A percentile compares a stretch with the other conserved stretches of the same genome.
Evolutionary conservation across 2,329 filamentous ascomycete genomes (phyloP).

Genomic region (Chaetomium sp.): DNA sequence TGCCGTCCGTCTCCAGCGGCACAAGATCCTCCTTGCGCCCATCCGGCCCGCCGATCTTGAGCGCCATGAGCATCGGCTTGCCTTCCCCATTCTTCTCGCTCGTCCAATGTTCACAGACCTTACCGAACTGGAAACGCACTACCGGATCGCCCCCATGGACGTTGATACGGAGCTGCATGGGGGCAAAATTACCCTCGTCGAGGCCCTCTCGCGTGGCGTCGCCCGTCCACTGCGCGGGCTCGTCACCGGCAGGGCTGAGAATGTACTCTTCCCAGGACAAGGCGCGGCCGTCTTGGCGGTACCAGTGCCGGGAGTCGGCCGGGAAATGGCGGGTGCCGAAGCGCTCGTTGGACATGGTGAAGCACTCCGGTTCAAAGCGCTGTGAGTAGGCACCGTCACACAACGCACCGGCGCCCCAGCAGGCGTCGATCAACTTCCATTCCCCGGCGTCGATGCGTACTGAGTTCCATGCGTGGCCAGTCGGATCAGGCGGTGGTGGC

Average conservation of each 20-base stretch:
- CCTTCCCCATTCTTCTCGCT: slow-evolving; percentile 61
- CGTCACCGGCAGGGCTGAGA: slow-evolving; percentile 48
- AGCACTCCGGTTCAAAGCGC: slow-evolving; percentile 58
- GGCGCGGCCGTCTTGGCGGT: slow-evolving; percentile 62
- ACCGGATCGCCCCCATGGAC: slow-evolving; percentile 46
- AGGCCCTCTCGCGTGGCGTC: slow-evolving; percentile 46
- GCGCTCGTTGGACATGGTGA: slow-evolving; percentile 61
- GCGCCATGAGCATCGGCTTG: slow-evolving; percentile 63
- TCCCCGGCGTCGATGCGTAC: slow-evolving; percentile 77
- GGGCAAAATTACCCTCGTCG: slow-evolving; percentile 54
- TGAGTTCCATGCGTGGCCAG: slow-evolving; percentile 86
- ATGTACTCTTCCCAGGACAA: slow-evolving; percentile 80
- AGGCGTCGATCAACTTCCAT: slow-evolving; percentile 89
- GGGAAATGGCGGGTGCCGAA: slow-evolving; percentile 83
- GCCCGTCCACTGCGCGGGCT: slow-evolving; percentile 42
- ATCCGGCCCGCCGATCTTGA: slow-evolving; percentile 60
- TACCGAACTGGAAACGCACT: slow-evolving; percentile 74
- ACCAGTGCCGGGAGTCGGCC: slow-evolving; percentile 59
- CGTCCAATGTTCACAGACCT: slow-evolving; percentile 77
- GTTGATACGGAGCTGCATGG: slow-evolving; percentile 51
- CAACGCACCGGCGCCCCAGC: slow-evolving; percentile 83
- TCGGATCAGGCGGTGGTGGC: slow-evolving; percentile 55
- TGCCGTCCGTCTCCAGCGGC: slow-evolving; percentile 67
- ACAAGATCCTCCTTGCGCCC: slow-evolving; percentile 62
- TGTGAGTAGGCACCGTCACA: slow-evolving; percentile 52